phyloP scores from a whole-genome alignment of 2,329 filamentous ascomycete species.

The Pyrenochaeta sp. region DNA sequence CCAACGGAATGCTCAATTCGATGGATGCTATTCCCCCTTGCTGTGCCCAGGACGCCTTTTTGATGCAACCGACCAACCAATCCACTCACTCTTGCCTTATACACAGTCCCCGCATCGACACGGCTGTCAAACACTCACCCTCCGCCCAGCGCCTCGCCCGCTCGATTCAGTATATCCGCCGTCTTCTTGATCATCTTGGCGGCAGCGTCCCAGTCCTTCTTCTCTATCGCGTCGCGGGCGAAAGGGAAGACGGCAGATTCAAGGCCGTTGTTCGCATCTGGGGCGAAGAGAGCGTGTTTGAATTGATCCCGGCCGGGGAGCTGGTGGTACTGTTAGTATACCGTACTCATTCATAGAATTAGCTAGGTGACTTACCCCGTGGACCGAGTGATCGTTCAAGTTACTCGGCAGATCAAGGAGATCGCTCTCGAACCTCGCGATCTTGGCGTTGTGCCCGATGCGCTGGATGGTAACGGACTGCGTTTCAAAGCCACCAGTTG shows the following conservation, averaged over 20 bases:
- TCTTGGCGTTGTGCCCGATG: constrained; percentile 78
- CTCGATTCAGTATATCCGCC: constrained; percentile 70
- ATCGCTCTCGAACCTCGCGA: constrained; percentile 82
- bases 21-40: too few species aligned
- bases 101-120: too few species aligned
- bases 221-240: constrained; percentile 81
- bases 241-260: constrained; percentile 75
- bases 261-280: constrained; percentile 76
- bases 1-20: too few species aligned
- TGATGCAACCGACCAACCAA: too few species aligned
- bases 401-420: constrained; percentile 78
- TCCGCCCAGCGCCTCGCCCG: constrained; percentile 59
- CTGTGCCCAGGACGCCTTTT: too few species aligned
- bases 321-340: constrained; percentile 26
- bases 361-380: constrained; percentile 79
- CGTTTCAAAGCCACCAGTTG: constrained; percentile 78
- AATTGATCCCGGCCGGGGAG: constrained; percentile 89
- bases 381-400: constrained; percentile 35
- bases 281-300: constrained; percentile 91
- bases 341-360: too few species aligned
- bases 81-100: too few species aligned
- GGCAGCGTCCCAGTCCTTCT: constrained; percentile 72
- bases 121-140: too few species aligned
- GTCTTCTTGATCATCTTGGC: constrained; percentile 75
- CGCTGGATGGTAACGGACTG: constrained; percentile 71